Conservation (phyloP, 257 asterid species). For the Capsicum pubescens region DNA sequence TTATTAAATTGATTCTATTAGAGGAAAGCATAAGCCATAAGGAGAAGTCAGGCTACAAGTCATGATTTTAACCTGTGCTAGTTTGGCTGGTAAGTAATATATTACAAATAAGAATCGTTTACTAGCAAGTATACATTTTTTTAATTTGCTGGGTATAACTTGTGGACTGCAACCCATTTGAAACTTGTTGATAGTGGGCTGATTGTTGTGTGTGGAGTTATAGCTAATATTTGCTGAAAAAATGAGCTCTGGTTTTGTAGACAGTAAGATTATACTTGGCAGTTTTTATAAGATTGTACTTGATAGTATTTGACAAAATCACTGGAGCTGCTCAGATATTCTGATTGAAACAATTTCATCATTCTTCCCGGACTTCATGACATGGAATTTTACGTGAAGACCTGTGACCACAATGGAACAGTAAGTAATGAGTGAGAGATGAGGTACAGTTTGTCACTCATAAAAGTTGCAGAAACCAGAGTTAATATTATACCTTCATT, state of each 20-base stretch:
- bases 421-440: slow-evolving; percentile 11
- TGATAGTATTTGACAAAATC: slow-evolving; percentile 4
- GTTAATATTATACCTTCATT: slow-evolving; percentile 73
- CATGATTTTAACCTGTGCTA: background rate
- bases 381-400: slow-evolving; percentile 72
- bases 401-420: slow-evolving; percentile 51
- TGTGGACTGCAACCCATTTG: slow-evolving; percentile 14
- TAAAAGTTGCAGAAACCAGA: background rate
- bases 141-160: background rate
- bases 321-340: slow-evolving; percentile 72
- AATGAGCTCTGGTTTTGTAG: slow-evolving; percentile 12
- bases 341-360: slow-evolving; percentile 86
- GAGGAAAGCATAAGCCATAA: slow-evolving; percentile 6
- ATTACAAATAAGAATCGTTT: slow-evolving; percentile 11
- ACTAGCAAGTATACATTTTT: background rate
- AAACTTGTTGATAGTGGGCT: slow-evolving; percentile 11
- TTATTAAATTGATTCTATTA: background rate
- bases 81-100: background rate
- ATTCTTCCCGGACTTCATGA: slow-evolving; percentile 77
- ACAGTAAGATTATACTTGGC: slow-evolving; percentile 12
- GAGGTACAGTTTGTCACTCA: background rate
- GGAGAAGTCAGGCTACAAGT: slow-evolving; percentile 3
- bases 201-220: background rate
- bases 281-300: background rate
- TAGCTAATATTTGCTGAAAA: slow-evolving; percentile 12